Base-by-base conservation (phyloP, 1,284 basidiomycete genomes). In the Ganoderma leucocontextum region DNA sequence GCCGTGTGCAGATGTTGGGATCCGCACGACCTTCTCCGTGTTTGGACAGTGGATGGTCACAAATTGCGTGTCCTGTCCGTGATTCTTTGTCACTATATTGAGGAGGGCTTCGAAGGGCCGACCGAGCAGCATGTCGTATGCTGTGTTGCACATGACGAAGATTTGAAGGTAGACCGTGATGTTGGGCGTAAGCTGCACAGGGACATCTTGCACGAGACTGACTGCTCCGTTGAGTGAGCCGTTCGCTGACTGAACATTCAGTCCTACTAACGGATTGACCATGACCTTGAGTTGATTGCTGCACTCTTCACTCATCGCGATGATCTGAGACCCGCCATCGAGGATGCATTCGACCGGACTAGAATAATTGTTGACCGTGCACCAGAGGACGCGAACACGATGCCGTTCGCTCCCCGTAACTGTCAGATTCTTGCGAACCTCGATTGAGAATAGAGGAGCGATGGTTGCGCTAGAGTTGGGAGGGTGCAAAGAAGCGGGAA, bases 61-160 rank as follows among this genome's bases (percentile, higher is more conserved):
- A 0, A 64, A 68, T 63, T 79, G 77, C 0, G 75, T 75, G 57
- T 78, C 71, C 1, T 25, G 9, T 22, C 57, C 62, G 53, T 77
- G 79, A 12, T 73, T 47, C 9, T 66, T 38, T 35, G 75, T n/a
- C n/a, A n/a, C n/a, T n/a, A n/a, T 77, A 12, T 75, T 52, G 0
- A 78, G 79, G 8, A 82, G 44, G 0, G 77, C 69, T 62, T 81
- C 78, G 68, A 82, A 82, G 0, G 80, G 80, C 10, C 78, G 59
- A 0, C 81, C 80, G 2, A 82, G 62, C 0, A 82, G 67, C 1
- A 80, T 72, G 22, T 76, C 70, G 66, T 82, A 82, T 0, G 81
- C 74, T 0, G 78, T 70, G 0, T 67, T 64, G 1, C 69, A 53
- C 4, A 82, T 79, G 70, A 73, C 75, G 64, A 68, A 74, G 29